Evolutionary conservation across 164 flowering plant genomes (phyloP), one percentile per base, ranked within the genome.

Genomic region (Tetrastigma voinierianum): DNA sequence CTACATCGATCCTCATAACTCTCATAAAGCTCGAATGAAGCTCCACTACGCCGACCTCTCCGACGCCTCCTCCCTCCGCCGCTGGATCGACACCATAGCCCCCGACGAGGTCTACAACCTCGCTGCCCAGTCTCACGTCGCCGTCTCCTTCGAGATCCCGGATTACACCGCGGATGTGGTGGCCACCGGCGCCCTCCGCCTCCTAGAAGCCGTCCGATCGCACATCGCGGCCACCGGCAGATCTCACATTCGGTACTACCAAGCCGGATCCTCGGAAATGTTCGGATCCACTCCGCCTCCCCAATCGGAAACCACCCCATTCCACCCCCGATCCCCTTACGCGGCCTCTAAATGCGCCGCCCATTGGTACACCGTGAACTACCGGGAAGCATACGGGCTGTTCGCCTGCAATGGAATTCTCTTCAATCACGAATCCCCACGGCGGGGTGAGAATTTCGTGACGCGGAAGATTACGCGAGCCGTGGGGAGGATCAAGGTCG

Each of bases 31-130:
- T 12, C 80, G 67, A 32, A 87, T 93, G 95, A 86, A 86, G 77
- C 96, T 93, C 67, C 98, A 93, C 81, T 93, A 93, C 74, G 96
- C 96, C 55, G 98, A 93, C 59, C 87, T 93, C 68, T 58, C 87
- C 66, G 98, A 93, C 81, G 91, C 98, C 67, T 93, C 98, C 67
- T 90, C 98, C 13, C 96, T 93, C 67, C 95, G 98, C 66, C 96
- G 96, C 61, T 87, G 93, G 95, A 74, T 93, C 70, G 98, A 93
- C 74, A 72, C 79, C 62, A 79, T 93, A 65, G 69, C n/a, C 40
- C 98, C 98, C 52, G 90, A 94, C 76, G 98, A 94, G 84, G 83
- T 94, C 75, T 91, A 94, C 81, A 94, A 94, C 70, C 90, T 94
- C 43, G 98, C 97, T 51, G 98, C 97, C 51, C 98, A 94, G 59